phyloP scores from a whole-genome alignment of 768 basidiomycete genomes.

The Rhodotorula toruloides region DNA sequence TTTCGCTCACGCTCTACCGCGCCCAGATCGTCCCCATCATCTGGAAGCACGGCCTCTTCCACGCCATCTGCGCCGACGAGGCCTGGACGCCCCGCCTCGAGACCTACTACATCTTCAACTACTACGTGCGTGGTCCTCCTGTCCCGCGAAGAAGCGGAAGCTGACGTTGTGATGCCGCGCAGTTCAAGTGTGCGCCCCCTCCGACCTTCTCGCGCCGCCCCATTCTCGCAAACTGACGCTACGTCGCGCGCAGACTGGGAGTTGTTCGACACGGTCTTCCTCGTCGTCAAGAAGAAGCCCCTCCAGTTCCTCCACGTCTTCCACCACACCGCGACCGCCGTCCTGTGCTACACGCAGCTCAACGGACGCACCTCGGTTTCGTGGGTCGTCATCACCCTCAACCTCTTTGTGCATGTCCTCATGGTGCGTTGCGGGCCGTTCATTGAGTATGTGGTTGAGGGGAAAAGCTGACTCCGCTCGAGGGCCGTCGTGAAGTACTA shows the following conservation, averaged over 20 bases:
- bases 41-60: conserved; percentile 65
- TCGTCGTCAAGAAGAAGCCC: conserved; percentile 96
- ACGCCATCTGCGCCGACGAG: conserved; percentile 65
- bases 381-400: conserved; percentile 89
- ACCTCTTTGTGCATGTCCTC: conserved; percentile 87
- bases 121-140: conserved; percentile 65
- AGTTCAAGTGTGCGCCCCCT: neutral
- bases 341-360: conserved; percentile 89
- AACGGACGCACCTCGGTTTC: conserved; percentile 92
- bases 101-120: conserved; percentile 98
- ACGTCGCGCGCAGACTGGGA: conserved; percentile 57
- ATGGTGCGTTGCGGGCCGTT: conserved; percentile 68
- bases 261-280: conserved; percentile 91
- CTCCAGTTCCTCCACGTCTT: conserved; percentile 91
- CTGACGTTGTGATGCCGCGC: too few species aligned
- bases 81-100: conserved; percentile 82
- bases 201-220: too few species aligned
- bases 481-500: conserved; percentile 60
- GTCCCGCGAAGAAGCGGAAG: too few species aligned
- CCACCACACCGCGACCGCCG: conserved; percentile 95
- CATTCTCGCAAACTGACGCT: neutral
- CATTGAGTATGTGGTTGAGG: neutral
- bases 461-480: conserved; percentile 12
- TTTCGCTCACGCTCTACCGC: neutral
- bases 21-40: conserved; percentile 58